These are phyloP conservation scores for Amesomyces nigricolor DNA, from an alignment of 2,329 filamentous ascomycete species.

Conservation along the genomic window DNA sequence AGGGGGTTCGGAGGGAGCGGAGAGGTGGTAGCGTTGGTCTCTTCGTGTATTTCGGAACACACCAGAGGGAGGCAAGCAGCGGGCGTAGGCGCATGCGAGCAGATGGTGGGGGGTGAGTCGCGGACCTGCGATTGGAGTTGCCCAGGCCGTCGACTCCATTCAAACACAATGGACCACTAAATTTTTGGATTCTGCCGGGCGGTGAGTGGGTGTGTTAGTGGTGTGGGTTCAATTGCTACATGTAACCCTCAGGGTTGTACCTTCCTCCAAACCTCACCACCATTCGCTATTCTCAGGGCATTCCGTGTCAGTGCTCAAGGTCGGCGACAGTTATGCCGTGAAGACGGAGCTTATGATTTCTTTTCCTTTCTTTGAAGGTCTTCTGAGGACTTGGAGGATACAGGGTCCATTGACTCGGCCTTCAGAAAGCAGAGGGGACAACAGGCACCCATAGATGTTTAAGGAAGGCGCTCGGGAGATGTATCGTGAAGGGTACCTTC, in stretches of 20 bases:
- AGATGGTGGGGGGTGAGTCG: not conserved
- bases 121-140: not conserved
- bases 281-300: too few relatives aligned
- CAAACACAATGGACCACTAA: not conserved
- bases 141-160: not conserved
- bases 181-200: slow-evolving; percentile 21
- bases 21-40: not conserved
- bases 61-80: slow-evolving; percentile 8
- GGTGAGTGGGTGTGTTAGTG: slow-evolving; percentile 2
- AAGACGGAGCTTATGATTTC: too few relatives aligned
- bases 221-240: not conserved
- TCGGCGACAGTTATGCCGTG: too few relatives aligned
- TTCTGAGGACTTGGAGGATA: too few relatives aligned
- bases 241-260: slow-evolving; percentile 10
- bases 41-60: slow-evolving; percentile 12
- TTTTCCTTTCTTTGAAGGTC: too few relatives aligned
- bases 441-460: too few relatives aligned
- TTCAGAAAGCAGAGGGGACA: too few relatives aligned
- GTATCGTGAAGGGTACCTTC: too few relatives aligned
- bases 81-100: slow-evolving; percentile 16
- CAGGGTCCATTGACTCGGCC: too few relatives aligned
- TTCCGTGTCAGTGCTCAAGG: not conserved
- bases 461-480: too few relatives aligned
- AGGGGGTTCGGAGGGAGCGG: not conserved
- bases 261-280: not conserved